Percentiles rank a stretch among this genome's conserved stretches.
Evolutionary conservation across 2,329 filamentous ascomycete genomes (phyloP).

Genomic region (Clonostachys sp.): DNA sequence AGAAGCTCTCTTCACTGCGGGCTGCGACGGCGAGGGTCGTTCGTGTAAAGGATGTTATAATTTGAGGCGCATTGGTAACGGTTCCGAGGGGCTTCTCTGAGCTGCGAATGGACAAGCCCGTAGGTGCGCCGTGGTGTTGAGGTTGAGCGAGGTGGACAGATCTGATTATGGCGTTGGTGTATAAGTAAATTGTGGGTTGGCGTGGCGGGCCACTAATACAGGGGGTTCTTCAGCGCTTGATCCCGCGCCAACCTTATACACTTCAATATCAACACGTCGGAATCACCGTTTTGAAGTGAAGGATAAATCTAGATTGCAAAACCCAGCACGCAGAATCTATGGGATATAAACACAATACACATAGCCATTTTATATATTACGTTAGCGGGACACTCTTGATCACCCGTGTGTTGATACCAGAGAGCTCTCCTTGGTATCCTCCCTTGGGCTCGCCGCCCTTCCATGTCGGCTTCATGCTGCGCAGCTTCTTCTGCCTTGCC

Average conservation of each 20-base stretch:
- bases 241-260: neutral
- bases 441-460: slow-evolving; percentile 80
- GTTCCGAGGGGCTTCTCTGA: no score
- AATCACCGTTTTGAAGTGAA: neutral
- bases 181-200: no score
- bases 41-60: neutral
- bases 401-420: slow-evolving; percentile 90
- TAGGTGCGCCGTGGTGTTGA: no score
- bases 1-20: neutral
- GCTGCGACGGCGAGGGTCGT: neutral
- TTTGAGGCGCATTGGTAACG: neutral
- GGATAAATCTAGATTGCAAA: neutral
- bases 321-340: neutral
- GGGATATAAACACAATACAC: neutral
- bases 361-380: slow-evolving; percentile 2
- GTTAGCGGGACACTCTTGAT: slow-evolving; percentile 92
- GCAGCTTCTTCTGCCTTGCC: slow-evolving; percentile 95
- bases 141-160: no score
- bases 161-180: no score
- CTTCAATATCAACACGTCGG: neutral
- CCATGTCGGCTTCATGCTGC: slow-evolving; percentile 79
- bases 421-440: slow-evolving; percentile 86
- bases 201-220: no score
- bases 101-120: no score
- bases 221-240: no score